Evolutionary conservation across 1,284 basidiomycete species (phyloP).

Genomic region (Pseudozyma thailandica): DNA sequence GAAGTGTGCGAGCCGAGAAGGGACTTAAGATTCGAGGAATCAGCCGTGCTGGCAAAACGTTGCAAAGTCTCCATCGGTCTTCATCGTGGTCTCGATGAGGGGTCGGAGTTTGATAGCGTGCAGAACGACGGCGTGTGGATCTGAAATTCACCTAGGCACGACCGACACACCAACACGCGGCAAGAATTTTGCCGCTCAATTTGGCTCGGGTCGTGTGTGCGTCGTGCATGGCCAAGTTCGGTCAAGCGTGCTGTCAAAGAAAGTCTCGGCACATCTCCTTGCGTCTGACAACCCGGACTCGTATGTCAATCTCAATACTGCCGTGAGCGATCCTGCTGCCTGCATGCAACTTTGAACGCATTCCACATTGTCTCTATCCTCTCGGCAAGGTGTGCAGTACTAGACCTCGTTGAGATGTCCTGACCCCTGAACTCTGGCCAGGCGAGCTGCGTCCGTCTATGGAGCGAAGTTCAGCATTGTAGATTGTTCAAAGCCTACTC

Average conservation of each 20-base stretch:
- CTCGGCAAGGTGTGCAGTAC: not conserved
- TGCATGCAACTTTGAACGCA: not conserved
- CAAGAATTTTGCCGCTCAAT: too few species aligned
- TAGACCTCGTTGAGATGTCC: not conserved
- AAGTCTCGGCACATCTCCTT: too few species aligned
- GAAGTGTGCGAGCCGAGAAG: not conserved
- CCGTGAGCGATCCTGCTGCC: not conserved
- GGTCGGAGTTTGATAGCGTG: not conserved
- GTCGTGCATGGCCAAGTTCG: too few species aligned
- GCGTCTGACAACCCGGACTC: too few species aligned
- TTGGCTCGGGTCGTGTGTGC: too few species aligned
- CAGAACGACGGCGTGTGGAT: too few species aligned
- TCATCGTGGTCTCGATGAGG: too few species aligned
- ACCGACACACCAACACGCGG: too few species aligned
- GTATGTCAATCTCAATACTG: too few species aligned
- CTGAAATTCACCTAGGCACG: too few species aligned
- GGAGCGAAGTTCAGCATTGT: too few species aligned
- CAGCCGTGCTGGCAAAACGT: not conserved
- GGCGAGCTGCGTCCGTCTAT: not conserved
- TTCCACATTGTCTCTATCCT: not conserved
- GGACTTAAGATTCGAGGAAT: not conserved
- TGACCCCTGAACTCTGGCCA: conserved; percentile 1
- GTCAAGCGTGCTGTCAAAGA: too few species aligned
- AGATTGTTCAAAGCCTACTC: not conserved
- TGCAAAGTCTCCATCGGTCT: not conserved